Base-by-base conservation (phyloP, 441 rosid genomes). In the Aleurites moluccanus region DNA sequence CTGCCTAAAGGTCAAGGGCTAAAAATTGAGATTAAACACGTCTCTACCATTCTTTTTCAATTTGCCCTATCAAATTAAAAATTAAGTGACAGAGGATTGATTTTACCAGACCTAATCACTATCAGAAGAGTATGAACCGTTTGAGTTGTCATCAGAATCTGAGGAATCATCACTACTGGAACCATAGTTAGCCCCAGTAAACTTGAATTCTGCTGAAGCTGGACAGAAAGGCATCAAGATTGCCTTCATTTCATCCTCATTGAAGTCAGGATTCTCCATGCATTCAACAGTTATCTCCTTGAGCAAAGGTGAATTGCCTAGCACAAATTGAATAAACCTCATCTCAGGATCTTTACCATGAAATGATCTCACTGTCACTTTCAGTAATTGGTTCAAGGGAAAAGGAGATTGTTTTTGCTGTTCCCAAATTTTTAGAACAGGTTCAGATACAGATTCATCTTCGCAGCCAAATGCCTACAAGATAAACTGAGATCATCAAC, bases 401-500 rank as follows among this genome's bases (percentile, higher is more conserved):
- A 67, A 45, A 15, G 67, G 25, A 23, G 30, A 40, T 56, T 14
- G 16, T 0, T 47, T 66, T 30, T 77, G 73, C 16, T 64, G 75
- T 63, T 76, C 70, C 79, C 79, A 76, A 55, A 76, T 70, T 63
- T 63, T 65, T 23, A 65, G 14, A 20, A 76, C 23, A 52, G 71
- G 38, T 40, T 74, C 79, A 16, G 64, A 30, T 8, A 7, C n/a
- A 1, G 14, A 56, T 38, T n/a, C 65, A 5, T 56, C 33, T 11
- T 27, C 52, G 69, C 70, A 76, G 25, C 9, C 4, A n/a, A 75
- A 76, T 8, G 74, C 69, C 79, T 76, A 21, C 21, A 73, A 4
- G 30, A 63, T 20, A 53, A 13, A 69, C 4, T 45, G 73, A 56
- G 27, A 44, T 76, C 52, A 57, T n/a, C 27, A 47, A 40, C 63